These are phyloP conservation scores for Teratosphaeria zuluensis DNA, from an alignment of 2,329 filamentous ascomycete genomes.

Conservation along the genomic window DNA sequence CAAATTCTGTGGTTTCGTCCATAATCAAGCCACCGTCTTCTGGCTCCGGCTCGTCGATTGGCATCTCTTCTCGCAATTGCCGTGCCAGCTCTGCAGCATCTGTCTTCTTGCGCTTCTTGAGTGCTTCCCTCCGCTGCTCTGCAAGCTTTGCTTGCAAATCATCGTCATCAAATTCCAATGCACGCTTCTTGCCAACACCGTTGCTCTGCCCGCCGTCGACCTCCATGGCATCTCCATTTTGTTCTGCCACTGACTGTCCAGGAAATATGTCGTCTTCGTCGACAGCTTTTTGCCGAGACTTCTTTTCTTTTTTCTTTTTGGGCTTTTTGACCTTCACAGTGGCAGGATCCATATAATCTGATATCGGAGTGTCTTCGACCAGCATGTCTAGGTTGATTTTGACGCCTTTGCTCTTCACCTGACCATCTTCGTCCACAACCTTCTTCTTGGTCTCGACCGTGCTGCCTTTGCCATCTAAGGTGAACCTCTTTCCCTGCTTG, in stretches of 20 bases:
- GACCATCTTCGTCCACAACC: conserved; percentile 31
- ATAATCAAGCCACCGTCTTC: conserved; percentile 68
- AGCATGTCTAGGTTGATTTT: conserved; percentile 67
- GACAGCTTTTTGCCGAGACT: conserved; percentile 55
- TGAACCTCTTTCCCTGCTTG: conserved; percentile 81
- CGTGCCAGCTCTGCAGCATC: conserved; percentile 80
- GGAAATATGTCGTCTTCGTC: conserved; percentile 45
- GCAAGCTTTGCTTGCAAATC: conserved; percentile 82
- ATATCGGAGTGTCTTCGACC: conserved; percentile 50
- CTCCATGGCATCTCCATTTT: conserved; percentile 57
- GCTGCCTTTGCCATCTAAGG: conserved; percentile 67
- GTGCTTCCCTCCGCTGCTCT: conserved; percentile 66
- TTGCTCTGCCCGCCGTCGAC: conserved; percentile 45
- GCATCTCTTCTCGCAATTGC: conserved; percentile 61
- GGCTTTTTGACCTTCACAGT: conserved; percentile 91
- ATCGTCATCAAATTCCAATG: conserved; percentile 63
- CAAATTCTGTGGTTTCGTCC: conserved; percentile 90
- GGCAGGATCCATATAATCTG: conserved; percentile 80
- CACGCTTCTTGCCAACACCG: conserved; percentile 48
- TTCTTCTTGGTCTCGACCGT: conserved; percentile 52
- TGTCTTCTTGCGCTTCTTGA: conserved; percentile 85
- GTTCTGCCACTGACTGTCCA: conserved; percentile 3
- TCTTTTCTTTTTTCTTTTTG: conserved; percentile 71
- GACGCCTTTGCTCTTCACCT: conserved; percentile 55
- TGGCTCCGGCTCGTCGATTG: conserved; percentile 48